These are phyloP conservation scores for Nosema granulosis DNA, from an alignment of 371 early-diverging fungal species.

Conservation along the genomic window DNA sequence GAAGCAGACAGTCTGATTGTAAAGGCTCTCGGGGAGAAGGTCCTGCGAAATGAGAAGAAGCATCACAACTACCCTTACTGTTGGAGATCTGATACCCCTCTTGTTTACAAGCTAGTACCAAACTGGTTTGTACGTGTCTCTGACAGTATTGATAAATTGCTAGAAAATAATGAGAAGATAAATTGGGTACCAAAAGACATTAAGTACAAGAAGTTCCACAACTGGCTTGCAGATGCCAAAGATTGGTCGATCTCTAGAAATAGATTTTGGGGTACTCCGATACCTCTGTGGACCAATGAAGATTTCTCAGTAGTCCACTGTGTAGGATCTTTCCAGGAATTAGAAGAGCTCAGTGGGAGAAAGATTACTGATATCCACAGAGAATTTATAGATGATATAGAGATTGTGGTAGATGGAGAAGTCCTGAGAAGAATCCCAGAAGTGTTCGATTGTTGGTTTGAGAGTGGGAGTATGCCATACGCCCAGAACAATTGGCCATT, in stretches of 20 bases:
- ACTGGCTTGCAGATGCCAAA: constrained; percentile 94
- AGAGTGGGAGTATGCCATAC: constrained; percentile 95
- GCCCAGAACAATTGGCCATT: constrained; percentile 99
- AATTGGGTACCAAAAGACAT: constrained; percentile 95
- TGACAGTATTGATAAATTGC: constrained; percentile 75
- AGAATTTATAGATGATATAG: constrained; percentile 88
- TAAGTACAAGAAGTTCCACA: constrained; percentile 91
- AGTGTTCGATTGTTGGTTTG: constrained; percentile 99
- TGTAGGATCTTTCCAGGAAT: constrained; percentile 86
- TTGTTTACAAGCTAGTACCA: constrained; percentile 93
- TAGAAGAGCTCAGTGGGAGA: constrained; percentile 75
- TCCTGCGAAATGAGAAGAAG: constrained; percentile 67
- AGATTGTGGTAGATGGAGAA: constrained; percentile 77
- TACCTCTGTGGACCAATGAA: constrained; percentile 93
- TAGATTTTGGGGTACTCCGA: constrained; percentile 99
- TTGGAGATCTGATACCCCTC: constrained; percentile 95
- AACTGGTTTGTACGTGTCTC: constrained; percentile 95
- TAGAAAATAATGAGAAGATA: constrained; percentile 80
- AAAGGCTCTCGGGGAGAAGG: constrained; percentile 68
- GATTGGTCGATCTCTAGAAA: constrained; percentile 99
- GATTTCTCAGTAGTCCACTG: constrained; percentile 73
- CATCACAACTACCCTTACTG: constrained; percentile 88
- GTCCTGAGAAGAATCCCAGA: constrained; percentile 84
- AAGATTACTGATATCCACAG: constrained; percentile 80
- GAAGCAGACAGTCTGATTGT: constrained; percentile 92